A percentile compares a stretch with the other conserved stretches of the same genome.
Evolutionary conservation across 1,284 basidiomycete species (phyloP).

Genomic region (Sporisorium scitamineum): DNA sequence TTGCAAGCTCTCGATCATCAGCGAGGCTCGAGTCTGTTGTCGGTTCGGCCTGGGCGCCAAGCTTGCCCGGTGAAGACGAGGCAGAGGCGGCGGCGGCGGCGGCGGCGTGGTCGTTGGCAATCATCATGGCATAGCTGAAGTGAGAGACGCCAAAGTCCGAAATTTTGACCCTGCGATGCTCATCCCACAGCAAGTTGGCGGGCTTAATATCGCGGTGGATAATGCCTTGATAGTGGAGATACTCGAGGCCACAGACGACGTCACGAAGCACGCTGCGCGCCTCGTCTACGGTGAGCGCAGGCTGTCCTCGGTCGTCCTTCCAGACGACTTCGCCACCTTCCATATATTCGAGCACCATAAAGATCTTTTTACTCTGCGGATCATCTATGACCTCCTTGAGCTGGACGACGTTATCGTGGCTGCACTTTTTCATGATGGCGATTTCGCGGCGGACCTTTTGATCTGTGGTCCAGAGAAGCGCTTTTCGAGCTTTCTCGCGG

Average conservation of each 20-base stretch:
- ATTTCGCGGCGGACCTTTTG: conserved; percentile 75
- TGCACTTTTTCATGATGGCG: conserved; percentile 93
- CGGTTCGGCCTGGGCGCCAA: conserved; percentile 13
- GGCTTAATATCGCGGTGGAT: conserved; percentile 99
- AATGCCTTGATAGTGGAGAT: conserved; percentile 95
- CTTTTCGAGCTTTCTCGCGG: conserved; percentile 50
- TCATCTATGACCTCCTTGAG: conserved; percentile 97
- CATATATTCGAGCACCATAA: conserved; percentile 97
- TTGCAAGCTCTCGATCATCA: conserved; percentile 87
- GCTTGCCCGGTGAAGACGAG: conserved; percentile 15
- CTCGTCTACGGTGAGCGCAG: conserved; percentile 84
- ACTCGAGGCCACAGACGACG: conserved; percentile 91
- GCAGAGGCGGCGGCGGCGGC: conserved; percentile 16
- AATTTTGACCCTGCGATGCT: conserved; percentile 88
- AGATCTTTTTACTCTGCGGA: conserved; percentile 86
- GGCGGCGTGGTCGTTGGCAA: conserved; percentile 45
- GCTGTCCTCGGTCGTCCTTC: conserved; percentile 73
- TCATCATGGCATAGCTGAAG: conserved; percentile 80
- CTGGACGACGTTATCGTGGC: conserved; percentile 90
- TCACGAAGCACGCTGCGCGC: conserved; percentile 89
- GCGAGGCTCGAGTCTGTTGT: conserved; percentile 72
- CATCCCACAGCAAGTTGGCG: conserved; percentile 91
- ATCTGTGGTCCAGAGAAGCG: conserved; percentile 65
- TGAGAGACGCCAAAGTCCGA: conserved; percentile 97
- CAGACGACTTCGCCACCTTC: conserved; percentile 93